Evolutionary conservation across 2,329 filamentous ascomycete genomes (phyloP).

Genomic region (Aspergillus jensenii): DNA sequence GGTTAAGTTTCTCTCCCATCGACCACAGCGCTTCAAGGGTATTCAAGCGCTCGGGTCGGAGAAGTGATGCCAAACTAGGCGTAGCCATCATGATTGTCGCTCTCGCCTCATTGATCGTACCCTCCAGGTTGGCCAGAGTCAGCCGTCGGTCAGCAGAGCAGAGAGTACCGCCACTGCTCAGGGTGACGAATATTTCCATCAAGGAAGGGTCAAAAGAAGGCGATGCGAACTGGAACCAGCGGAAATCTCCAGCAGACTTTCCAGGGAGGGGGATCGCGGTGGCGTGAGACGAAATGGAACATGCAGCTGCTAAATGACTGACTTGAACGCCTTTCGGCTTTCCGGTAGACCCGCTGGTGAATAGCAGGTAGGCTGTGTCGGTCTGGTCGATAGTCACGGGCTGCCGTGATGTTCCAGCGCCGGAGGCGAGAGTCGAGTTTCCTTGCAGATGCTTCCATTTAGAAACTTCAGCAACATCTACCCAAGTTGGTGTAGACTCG

Average conservation of each 20-base stretch:
- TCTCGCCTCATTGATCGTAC: constrained; percentile 26
- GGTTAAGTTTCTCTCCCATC: constrained; percentile 36
- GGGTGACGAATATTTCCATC: constrained; percentile 32
- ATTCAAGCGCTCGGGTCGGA: constrained; percentile 27
- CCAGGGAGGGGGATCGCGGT: constrained; percentile 24
- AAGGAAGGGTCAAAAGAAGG: constrained; percentile 36
- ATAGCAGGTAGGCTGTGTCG: constrained; percentile 33
- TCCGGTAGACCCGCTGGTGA: constrained; percentile 37
- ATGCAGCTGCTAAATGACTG: constrained; percentile 30
- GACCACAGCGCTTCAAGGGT: constrained; percentile 33
- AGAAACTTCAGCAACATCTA: constrained; percentile 23
- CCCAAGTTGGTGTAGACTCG: constrained; percentile 15
- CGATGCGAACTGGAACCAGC: constrained; percentile 41
- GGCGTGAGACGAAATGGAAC: constrained; percentile 32
- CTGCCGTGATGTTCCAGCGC: neutral
- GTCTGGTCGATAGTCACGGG: constrained; percentile 15
- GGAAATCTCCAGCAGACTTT: constrained; percentile 20
- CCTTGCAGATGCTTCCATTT: constrained; percentile 18
- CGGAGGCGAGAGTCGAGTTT: neutral
- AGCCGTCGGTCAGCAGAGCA: constrained; percentile 32
- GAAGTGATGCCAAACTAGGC: constrained; percentile 37
- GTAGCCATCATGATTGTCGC: constrained; percentile 42
- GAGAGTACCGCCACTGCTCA: constrained; percentile 34
- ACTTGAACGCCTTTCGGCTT: constrained; percentile 36
- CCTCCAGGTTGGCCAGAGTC: constrained; percentile 30